Percentiles rank a stretch among this genome's conserved stretches.
Evolutionary conservation across 495 filamentous ascomycete genomes (phyloP).

Genomic region (Penicillium cosmopolitanum): DNA sequence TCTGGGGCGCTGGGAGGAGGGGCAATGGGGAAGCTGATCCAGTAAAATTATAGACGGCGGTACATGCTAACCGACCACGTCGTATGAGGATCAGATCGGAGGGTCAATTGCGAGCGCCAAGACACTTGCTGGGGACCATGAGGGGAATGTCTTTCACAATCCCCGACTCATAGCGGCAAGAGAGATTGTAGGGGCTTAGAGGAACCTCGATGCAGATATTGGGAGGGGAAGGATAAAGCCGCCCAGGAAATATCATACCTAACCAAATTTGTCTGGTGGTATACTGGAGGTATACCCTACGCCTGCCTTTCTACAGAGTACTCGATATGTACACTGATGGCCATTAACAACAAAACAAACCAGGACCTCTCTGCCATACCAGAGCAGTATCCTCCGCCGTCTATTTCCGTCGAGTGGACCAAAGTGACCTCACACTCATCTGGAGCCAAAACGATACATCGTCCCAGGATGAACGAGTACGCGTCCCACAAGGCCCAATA

Average conservation of each 20-base stretch:
- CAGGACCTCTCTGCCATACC: background rate
- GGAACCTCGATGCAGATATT: background rate
- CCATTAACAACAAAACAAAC: background rate
- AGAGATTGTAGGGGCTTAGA: background rate
- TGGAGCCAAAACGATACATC: slow-evolving; percentile 7
- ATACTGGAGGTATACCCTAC: background rate
- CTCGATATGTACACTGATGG: background rate
- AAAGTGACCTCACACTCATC: background rate
- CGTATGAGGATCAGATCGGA: slow-evolving; percentile 6
- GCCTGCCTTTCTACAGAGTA: background rate
- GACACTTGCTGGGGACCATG: slow-evolving; percentile 2
- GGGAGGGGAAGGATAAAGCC: no score
- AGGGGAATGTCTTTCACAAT: slow-evolving; percentile 6
- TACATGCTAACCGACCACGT: background rate
- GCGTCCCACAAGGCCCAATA: slow-evolving; percentile 24
- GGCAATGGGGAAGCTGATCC: slow-evolving; percentile 13
- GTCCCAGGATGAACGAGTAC: slow-evolving; percentile 14
- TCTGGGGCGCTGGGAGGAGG: slow-evolving; percentile 12
- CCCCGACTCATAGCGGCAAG: background rate
- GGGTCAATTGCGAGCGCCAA: slow-evolving; percentile 1
- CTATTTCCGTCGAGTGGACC: background rate
- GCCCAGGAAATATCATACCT: no score
- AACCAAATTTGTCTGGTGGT: no score
- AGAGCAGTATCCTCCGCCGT: background rate
- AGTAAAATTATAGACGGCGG: slow-evolving; percentile 9